Percentiles rank a stretch among this genome's conserved stretches.
These are phyloP conservation scores for Populus tomentosa DNA, from an alignment of 441 rosid species.

Conservation along the genomic window DNA sequence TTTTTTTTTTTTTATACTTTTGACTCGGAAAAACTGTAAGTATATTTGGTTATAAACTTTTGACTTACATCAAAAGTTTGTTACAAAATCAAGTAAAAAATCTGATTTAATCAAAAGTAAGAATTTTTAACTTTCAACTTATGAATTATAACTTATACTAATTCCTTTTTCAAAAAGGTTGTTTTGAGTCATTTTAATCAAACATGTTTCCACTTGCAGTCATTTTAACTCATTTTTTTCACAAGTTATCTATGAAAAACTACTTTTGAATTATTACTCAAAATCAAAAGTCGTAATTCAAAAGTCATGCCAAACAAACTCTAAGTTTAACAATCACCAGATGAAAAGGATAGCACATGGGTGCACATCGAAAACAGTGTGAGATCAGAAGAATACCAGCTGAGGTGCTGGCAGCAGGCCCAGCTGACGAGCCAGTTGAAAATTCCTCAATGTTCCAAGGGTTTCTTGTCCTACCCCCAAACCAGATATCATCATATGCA, in stretches of 20 bases:
- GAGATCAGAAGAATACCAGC: constrained; percentile 52
- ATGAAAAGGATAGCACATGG: neutral
- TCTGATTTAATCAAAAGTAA: too few relatives aligned
- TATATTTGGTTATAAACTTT: too few relatives aligned
- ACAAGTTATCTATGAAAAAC: too few relatives aligned
- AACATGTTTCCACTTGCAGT: neutral
- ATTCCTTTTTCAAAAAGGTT: too few relatives aligned
- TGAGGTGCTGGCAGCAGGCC: constrained; percentile 86
- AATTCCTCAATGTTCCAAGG: constrained; percentile 97
- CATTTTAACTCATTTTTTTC: neutral
- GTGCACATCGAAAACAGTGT: neutral
- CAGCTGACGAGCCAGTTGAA: constrained; percentile 89
- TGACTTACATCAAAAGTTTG: too few relatives aligned
- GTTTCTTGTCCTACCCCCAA: constrained; percentile 82
- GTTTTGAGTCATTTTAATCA: too few relatives aligned
- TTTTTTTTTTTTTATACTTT: too few relatives aligned
- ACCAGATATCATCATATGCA: constrained; percentile 93
- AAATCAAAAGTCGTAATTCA: neutral
- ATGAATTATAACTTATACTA: too few relatives aligned
- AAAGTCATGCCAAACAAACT: neutral
- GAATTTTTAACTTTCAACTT: too few relatives aligned
- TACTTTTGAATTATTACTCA: too few relatives aligned
- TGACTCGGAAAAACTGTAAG: too few relatives aligned
- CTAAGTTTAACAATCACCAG: neutral
- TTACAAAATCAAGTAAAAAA: too few relatives aligned